These are phyloP conservation scores for Lepidopterella palustris DNA, from an alignment of 495 filamentous ascomycete genomes.

Conservation along the genomic window DNA sequence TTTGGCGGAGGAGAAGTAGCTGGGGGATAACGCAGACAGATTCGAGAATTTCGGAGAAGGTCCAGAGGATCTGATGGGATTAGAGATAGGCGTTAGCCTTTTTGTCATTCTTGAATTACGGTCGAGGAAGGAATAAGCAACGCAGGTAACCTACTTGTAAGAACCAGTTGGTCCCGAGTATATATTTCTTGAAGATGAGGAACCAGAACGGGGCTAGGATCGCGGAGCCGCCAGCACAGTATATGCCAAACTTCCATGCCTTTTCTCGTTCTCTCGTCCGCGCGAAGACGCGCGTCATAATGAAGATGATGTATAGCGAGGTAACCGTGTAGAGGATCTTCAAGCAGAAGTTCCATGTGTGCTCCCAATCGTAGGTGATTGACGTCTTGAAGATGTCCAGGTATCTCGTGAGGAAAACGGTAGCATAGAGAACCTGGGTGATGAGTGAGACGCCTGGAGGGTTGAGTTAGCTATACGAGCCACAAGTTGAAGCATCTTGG, in stretches of 20 bases:
- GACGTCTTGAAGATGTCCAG: slow-evolving; percentile 62
- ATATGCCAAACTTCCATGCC: slow-evolving; percentile 78
- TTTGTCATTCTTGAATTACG: background rate
- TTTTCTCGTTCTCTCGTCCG: slow-evolving; percentile 84
- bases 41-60: slow-evolving; percentile 85
- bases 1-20: slow-evolving; percentile 84
- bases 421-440: slow-evolving; percentile 79
- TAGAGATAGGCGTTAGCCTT: background rate
- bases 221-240: slow-evolving; percentile 53
- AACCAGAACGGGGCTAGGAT: slow-evolving; percentile 60
- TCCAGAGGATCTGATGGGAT: slow-evolving; percentile 59
- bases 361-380: slow-evolving; percentile 16
- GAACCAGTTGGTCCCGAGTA: slow-evolving; percentile 40
- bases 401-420: slow-evolving; percentile 84
- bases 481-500: background rate
- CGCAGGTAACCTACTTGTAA: slow-evolving; percentile 44
- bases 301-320: slow-evolving; percentile 76
- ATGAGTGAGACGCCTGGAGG: slow-evolving; percentile 78
- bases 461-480: slow-evolving; percentile 18
- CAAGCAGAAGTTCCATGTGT: slow-evolving; percentile 60
- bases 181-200: slow-evolving; percentile 48
- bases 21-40: slow-evolving; percentile 87
- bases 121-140: background rate
- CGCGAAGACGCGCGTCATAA: slow-evolving; percentile 83
- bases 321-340: slow-evolving; percentile 84